Evolutionary conservation across 2,329 filamentous ascomycete species (phyloP).

Genomic region (Sphaceloma murrayae): DNA sequence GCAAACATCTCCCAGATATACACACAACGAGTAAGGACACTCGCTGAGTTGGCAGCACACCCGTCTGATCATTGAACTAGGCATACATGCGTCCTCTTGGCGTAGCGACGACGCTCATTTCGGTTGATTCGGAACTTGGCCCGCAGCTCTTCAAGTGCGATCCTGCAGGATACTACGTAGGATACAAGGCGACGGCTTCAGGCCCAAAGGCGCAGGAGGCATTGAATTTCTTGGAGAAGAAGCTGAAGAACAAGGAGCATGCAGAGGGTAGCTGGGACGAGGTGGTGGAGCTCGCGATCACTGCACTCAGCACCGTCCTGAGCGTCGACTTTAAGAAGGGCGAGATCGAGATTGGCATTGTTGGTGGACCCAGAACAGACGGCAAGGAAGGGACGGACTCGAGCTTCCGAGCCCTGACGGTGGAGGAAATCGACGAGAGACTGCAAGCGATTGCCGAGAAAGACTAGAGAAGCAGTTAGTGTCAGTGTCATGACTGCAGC

Average conservation of each 20-base stretch:
- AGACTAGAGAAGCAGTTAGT: slow-evolving; percentile 52
- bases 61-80: slow-evolving; percentile 34
- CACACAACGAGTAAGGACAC: slow-evolving; percentile 70
- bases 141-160: slow-evolving; percentile 98
- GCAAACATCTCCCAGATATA: slow-evolving; percentile 99
- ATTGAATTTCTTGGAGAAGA: slow-evolving; percentile 97
- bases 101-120: slow-evolving; percentile 89
- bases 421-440: slow-evolving; percentile 97
- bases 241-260: slow-evolving; percentile 96
- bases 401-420: slow-evolving; percentile 78
- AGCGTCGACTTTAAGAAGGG: slow-evolving; percentile 99
- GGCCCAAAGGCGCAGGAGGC: slow-evolving; percentile 98
- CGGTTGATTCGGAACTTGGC: slow-evolving; percentile 82
- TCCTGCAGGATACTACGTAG: slow-evolving; percentile 93
- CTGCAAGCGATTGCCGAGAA: slow-evolving; percentile 98
- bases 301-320: slow-evolving; percentile 86
- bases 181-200: slow-evolving; percentile 95
- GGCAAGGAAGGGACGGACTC: slow-evolving; percentile 73
- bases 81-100: slow-evolving; percentile 98
- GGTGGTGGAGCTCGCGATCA: slow-evolving; percentile 93
- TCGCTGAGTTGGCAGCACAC: neutral
- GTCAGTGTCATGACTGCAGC: slow-evolving; percentile 8
- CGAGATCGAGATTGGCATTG: slow-evolving; percentile 95
- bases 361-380: slow-evolving; percentile 74
- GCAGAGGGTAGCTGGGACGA: slow-evolving; percentile 93